phyloP scores from a whole-genome alignment of 2,329 filamentous ascomycete species.

The Stagonosporopsis vannaccii region DNA sequence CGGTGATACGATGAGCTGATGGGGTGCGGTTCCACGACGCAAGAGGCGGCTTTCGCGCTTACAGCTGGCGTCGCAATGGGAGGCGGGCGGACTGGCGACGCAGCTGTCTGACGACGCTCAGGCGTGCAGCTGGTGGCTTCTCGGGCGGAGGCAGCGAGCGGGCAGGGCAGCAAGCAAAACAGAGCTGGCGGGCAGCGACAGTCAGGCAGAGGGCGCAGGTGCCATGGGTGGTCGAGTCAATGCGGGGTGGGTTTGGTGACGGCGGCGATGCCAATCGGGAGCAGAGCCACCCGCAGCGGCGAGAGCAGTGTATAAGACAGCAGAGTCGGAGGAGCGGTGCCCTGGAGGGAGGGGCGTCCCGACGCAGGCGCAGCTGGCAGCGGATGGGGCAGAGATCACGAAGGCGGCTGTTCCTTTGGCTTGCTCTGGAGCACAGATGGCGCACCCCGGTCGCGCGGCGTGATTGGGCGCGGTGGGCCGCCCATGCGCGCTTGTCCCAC shows the following conservation, averaged over 20 bases:
- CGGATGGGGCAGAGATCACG: slow-evolving; percentile 33
- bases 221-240: slow-evolving; percentile 14
- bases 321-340: slow-evolving; percentile 25
- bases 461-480: slow-evolving; percentile 26
- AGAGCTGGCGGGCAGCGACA: neutral
- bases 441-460: slow-evolving; percentile 15
- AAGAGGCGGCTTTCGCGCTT: slow-evolving; percentile 32
- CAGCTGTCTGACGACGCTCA: slow-evolving; percentile 1
- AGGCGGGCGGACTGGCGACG: neutral
- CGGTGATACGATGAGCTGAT: slow-evolving; percentile 20
- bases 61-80: slow-evolving; percentile 9
- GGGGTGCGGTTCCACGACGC: slow-evolving; percentile 25
- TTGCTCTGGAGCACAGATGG: slow-evolving; percentile 29
- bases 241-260: slow-evolving; percentile 26
- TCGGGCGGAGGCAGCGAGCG: neutral
- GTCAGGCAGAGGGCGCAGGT: slow-evolving; percentile 3
- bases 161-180: slow-evolving; percentile 4
- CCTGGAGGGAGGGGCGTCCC: slow-evolving; percentile 37
- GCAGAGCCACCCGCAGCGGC: slow-evolving; percentile 38
- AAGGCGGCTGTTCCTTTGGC: slow-evolving; percentile 41
- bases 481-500: slow-evolving; percentile 34
- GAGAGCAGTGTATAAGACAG: slow-evolving; percentile 42
- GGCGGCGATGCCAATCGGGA: slow-evolving; percentile 30
- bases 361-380: slow-evolving; percentile 38
- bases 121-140: slow-evolving; percentile 7